phyloP scores from a whole-genome alignment of 192 early-diverging fungal species.

The Lunasporangiospora selenospora region DNA sequence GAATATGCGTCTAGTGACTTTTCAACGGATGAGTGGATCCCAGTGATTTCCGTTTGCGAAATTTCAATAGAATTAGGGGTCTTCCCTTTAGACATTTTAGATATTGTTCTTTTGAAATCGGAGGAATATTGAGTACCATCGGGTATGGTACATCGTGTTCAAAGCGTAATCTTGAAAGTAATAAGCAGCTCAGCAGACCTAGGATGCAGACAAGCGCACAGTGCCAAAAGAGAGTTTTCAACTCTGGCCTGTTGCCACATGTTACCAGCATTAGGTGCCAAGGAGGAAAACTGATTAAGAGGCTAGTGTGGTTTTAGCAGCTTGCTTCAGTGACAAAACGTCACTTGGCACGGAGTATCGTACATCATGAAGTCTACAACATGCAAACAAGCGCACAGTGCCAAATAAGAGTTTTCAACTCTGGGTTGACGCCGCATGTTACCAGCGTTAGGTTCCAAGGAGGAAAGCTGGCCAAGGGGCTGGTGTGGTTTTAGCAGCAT shows the following conservation, averaged over 20 bases:
- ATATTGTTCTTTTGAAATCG: too few species aligned
- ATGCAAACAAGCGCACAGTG: constrained; percentile 6
- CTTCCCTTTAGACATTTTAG: too few species aligned
- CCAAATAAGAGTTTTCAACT: constrained; percentile 21
- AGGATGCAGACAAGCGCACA: constrained; percentile 6
- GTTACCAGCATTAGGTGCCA: constrained; percentile 18
- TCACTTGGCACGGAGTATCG: constrained; percentile 5
- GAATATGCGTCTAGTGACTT: too few species aligned
- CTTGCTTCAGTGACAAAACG: constrained; percentile 15
- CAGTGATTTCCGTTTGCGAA: too few species aligned
- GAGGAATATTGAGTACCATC: too few species aligned
- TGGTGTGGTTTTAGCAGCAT: constrained; percentile 25
- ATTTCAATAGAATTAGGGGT: too few species aligned
- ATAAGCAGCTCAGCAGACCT: too few species aligned
- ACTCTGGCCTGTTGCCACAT: constrained; percentile 22
- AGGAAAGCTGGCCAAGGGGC: constrained; percentile 17
- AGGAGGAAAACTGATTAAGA: constrained; percentile 20
- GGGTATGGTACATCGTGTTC: too few species aligned
- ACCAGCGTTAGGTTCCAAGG: constrained; percentile 17
- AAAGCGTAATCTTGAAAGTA: too few species aligned
- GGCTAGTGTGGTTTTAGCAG: constrained; percentile 26
- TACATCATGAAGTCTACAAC: background rate
- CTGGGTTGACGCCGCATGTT: constrained; percentile 17
- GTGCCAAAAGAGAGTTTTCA: constrained; percentile 14
- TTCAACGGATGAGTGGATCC: too few species aligned